Conservation (phyloP, 2,329 filamentous ascomycete species). For the Rutstroemia sp. region DNA sequence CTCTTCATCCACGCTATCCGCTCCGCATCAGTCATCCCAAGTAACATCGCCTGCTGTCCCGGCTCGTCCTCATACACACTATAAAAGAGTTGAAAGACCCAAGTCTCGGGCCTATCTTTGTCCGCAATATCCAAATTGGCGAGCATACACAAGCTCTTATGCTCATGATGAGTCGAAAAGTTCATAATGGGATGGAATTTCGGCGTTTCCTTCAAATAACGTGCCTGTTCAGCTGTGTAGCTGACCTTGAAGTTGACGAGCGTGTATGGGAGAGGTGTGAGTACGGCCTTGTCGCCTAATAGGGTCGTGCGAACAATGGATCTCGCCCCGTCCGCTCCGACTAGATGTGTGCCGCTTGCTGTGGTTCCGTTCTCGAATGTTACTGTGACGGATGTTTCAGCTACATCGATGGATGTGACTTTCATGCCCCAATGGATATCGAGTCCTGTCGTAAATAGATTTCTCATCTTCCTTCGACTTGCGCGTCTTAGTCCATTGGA, state of each 20-base stretch:
- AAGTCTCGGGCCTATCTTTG: not conserved
- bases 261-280: not conserved
- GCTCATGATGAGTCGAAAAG: not conserved
- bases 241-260: not conserved
- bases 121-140: not conserved
- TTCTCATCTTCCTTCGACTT: constrained; percentile 1
- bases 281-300: constrained; percentile 13
- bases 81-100: not conserved
- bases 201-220: constrained; percentile 13
- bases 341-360: constrained; percentile 28
- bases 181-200: constrained; percentile 7
- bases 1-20: not conserved
- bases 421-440: not conserved
- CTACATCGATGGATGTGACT: not conserved
- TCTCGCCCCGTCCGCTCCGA: constrained; percentile 34
- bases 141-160: not conserved
- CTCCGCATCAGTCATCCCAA: not conserved
- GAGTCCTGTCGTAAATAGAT: not conserved
- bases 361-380: constrained; percentile 1
- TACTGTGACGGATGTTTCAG: not conserved
- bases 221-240: constrained; percentile 2
- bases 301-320: constrained; percentile 27
- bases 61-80: not conserved
- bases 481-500: not conserved
- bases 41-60: not conserved